Evolutionary conservation across 2,329 filamentous ascomycete genomes (phyloP).

Genomic region (Allantophomopsis lycopodina): DNA sequence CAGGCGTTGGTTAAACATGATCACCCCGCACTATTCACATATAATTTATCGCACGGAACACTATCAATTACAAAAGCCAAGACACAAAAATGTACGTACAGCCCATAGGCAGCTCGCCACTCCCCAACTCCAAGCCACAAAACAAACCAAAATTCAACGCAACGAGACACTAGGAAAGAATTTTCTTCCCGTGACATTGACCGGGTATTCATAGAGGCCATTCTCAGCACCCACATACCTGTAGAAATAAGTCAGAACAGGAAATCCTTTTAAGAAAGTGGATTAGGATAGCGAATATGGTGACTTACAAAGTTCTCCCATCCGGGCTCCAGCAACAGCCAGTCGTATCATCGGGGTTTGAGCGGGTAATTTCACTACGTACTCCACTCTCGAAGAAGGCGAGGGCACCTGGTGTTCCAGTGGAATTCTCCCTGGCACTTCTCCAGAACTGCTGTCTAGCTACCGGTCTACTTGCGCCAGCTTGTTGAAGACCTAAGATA

Average conservation of each 20-base stretch:
- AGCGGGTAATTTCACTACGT: slow-evolving; percentile 25
- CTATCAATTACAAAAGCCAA: too few relatives aligned
- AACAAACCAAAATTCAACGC: slow-evolving; percentile 21
- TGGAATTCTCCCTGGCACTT: slow-evolving; percentile 6
- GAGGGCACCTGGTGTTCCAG: too few relatives aligned
- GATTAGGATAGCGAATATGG: neutral
- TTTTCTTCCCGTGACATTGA: slow-evolving; percentile 50
- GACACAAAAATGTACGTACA: too few relatives aligned
- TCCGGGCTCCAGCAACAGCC: slow-evolving; percentile 49
- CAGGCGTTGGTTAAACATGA: too few relatives aligned
- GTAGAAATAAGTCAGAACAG: neutral
- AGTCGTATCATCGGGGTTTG: slow-evolving; percentile 34
- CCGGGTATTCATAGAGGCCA: slow-evolving; percentile 61
- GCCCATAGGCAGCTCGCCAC: too few relatives aligned
- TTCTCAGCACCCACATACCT: slow-evolving; percentile 55
- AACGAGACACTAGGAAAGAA: slow-evolving; percentile 39
- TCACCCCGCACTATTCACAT: too few relatives aligned
- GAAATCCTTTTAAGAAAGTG: neutral
- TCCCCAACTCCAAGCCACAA: neutral
- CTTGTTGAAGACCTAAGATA: too few relatives aligned
- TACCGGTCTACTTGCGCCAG: too few relatives aligned
- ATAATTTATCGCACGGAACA: too few relatives aligned
- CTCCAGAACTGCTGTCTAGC: slow-evolving; percentile 12
- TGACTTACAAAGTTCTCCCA: slow-evolving; percentile 41
- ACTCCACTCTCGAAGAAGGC: slow-evolving; percentile 9